phyloP scores from a whole-genome alignment of 805 yeast species.

The Candida insectalens region DNA sequence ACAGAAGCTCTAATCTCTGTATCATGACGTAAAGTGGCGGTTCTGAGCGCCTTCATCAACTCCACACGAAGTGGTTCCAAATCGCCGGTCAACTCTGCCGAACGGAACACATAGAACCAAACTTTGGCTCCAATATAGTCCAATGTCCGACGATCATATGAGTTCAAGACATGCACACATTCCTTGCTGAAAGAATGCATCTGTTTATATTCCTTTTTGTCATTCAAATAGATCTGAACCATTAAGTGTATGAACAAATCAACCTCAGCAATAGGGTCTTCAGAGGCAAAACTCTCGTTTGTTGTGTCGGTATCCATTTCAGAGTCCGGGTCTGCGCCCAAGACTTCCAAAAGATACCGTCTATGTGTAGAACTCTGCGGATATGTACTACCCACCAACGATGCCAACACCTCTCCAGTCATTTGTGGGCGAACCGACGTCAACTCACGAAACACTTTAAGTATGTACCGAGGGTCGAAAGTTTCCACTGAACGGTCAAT shows the following conservation, averaged over 20 bases:
- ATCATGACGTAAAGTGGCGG: slow-evolving; percentile 88
- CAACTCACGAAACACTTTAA: slow-evolving; percentile 78
- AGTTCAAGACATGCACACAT: slow-evolving; percentile 43
- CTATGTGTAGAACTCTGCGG: slow-evolving; percentile 36
- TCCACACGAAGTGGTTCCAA: slow-evolving; percentile 55
- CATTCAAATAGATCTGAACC: slow-evolving; percentile 68
- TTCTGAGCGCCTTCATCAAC: slow-evolving; percentile 66
- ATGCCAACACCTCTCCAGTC: slow-evolving; percentile 41
- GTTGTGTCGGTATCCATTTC: slow-evolving; percentile 21
- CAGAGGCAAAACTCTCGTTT: slow-evolving; percentile 6
- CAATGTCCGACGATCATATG: slow-evolving; percentile 70
- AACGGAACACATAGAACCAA: slow-evolving; percentile 85
- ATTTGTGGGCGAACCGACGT: slow-evolving; percentile 64
- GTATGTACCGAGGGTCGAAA: slow-evolving; percentile 79
- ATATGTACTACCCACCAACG: slow-evolving; percentile 47
- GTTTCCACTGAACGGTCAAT: slow-evolving; percentile 31
- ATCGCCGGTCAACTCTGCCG: slow-evolving; percentile 54
- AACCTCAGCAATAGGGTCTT: slow-evolving; percentile 49
- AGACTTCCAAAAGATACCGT: slow-evolving; percentile 28
- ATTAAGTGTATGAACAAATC: slow-evolving; percentile 73
- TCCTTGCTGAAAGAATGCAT: slow-evolving; percentile 44
- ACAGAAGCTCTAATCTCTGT: slow-evolving; percentile 83
- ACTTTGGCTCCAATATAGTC: slow-evolving; percentile 83
- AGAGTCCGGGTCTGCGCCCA: slow-evolving; percentile 24
- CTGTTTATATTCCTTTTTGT: slow-evolving; percentile 38